phyloP scores from a whole-genome alignment of 495 filamentous ascomycete genomes.

The Aspergillus sparsus region DNA sequence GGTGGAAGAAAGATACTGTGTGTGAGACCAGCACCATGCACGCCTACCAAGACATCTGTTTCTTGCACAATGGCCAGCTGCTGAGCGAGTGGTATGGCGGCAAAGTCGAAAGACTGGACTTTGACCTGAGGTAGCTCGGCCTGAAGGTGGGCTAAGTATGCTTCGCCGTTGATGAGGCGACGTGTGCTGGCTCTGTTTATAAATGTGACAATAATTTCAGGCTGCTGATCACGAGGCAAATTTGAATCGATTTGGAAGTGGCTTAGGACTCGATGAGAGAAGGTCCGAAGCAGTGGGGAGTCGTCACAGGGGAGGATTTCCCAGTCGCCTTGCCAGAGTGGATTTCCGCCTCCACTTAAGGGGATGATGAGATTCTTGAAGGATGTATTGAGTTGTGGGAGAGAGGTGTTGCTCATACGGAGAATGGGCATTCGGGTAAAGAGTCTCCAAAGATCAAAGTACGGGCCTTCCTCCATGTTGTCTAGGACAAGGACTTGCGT shows the following conservation, averaged over 20 bases:
- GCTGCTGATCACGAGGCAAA: conserved; percentile 3
- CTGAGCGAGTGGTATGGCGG: conserved; percentile 30
- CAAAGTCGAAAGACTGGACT: conserved; percentile 41
- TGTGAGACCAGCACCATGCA: conserved; percentile 44
- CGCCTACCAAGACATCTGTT: conserved; percentile 41
- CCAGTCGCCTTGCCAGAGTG: conserved; percentile 41
- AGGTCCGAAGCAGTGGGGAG: conserved; percentile 32
- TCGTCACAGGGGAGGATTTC: conserved; percentile 30
- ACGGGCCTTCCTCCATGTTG: conserved; percentile 35
- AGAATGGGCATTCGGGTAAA: conserved; percentile 28
- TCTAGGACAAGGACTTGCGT: conserved; percentile 40
- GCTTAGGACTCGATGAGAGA: conserved; percentile 29
- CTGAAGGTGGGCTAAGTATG: conserved; percentile 28
- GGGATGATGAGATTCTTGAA: conserved; percentile 38
- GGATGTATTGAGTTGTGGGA: conserved; percentile 18
- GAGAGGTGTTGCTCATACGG: conserved; percentile 25
- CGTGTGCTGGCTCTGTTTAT: conserved; percentile 36
- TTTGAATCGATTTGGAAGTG: conserved; percentile 22
- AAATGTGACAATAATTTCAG: conserved; percentile 32
- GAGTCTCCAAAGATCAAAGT: conserved; percentile 37
- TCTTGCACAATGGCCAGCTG: conserved; percentile 34
- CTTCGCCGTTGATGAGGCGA: conserved; percentile 28
- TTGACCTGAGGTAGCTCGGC: conserved; percentile 26
- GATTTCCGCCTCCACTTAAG: conserved; percentile 37
- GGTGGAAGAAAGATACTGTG: conserved; percentile 40